Base-by-base conservation (phyloP, 345 rosid genomes). In the Streptanthus diversifolius region DNA sequence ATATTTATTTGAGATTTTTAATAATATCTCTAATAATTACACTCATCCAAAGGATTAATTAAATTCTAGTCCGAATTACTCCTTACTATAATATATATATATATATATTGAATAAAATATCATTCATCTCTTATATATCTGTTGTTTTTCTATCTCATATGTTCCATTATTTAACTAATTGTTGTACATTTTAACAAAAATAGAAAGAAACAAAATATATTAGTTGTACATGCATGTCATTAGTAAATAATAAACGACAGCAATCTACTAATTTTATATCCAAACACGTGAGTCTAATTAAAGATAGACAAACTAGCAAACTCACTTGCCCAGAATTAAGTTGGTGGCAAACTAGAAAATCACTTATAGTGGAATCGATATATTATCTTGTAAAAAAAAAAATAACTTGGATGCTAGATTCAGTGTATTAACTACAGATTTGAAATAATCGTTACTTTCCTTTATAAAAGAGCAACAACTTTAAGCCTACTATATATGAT, bases 401-500 rank as follows among this genome's bases (percentile, higher is more conserved):
- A 9, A 14, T 14, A 25, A 24, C 19, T 29, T 63, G 7, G 43
- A 19, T 53, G 55, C 18, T 25, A 52, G 54, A 62, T 61, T 72
- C 63, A 52, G 3, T 72, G 76, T 52, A 71, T 60, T 11, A 19
- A 27, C 8, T 40, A 9, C 25, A 51, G 15, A 32, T 15, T 41
- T 41, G 47, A 41, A 33, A n/a, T 40, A 53, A 33, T 32, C 32
- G 25, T 63, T 43, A 11, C 19, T 15, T 63, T 72, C 19, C 6
- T 52, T 5, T 62, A n/a, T 53, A 30, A 54, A 63, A 63, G 64
- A 41, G 63, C 43, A 43, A 22, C 37, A 54, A 22, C 63, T 53
- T 53, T 63, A 72, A 32, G 63, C 63, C 47, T 41, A 32, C 63
- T 19, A 72, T n/a, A n/a, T n/a, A n/a, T 49, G 45, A 40, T 55